Base-by-base conservation (phyloP, 805 yeast species). In the Lipomyces starkeyi region DNA sequence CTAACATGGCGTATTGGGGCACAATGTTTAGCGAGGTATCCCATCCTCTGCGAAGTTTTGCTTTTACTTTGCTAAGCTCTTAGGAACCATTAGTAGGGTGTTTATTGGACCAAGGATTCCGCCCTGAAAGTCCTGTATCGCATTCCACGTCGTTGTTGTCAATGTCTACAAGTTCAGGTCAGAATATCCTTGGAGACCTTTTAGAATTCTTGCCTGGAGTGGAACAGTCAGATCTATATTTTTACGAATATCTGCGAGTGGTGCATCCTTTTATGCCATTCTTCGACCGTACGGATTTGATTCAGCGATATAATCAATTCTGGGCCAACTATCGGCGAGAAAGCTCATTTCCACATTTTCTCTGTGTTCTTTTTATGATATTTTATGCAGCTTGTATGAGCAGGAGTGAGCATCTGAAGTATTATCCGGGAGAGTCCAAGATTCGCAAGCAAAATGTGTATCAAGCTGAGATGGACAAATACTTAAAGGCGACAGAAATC, bases 191-290 rank as follows among this genome's bases (percentile, higher is more conserved):
- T 37, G 43, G 43, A 37, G 43, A 13, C 6, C 43, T 37, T 63
- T 7, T 17, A 25, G 17, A 20, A 13, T 7, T 2, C 25, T 17
- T 34, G 59, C 29, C 70, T 67, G 22, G 43, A 54, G 11, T 58
- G 57, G 27, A n/a, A 13, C 43, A 37, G 43, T 29, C 64, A 22
- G 67, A 66, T 14, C 43, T 52, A 20, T 43, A 47, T 20, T 27
- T 67, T n/a, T 8, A 27, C 34, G 65, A 57, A 35, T 64, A 59
- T 43, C 55, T 67, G 47, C n/a, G 55, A 34, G 40, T 55, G 9
- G 65, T 67, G 34, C 58, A 64, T 43, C 68, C 70, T 17, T 47
- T 67, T 32, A 52, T 69, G 14, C 69, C 67, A 22, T 13, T 65
- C 20, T 40, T 68, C 17, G 58, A 68, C 37, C 66, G 67, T 20